Evolutionary conservation across 2,329 filamentous ascomycete genomes (phyloP).

Genomic region (Exophiala aquamarina): DNA sequence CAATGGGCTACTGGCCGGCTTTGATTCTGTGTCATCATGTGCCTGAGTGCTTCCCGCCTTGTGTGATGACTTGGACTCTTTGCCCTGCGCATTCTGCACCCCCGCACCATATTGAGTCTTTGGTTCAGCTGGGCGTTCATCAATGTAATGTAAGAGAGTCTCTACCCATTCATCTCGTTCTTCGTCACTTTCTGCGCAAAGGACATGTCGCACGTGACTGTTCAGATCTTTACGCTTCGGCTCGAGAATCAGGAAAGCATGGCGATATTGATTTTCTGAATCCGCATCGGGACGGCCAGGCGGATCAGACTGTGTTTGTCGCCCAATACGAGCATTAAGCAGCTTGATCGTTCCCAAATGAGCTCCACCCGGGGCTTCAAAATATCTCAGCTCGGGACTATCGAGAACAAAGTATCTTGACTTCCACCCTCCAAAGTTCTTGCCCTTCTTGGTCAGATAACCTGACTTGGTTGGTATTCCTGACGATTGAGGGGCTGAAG

Average conservation of each 20-base stretch:
- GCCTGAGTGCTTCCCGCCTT: background rate
- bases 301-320: conserved; percentile 55
- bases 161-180: conserved; percentile 96
- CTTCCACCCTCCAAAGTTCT: conserved; percentile 99
- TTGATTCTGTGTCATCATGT: conserved; percentile 15
- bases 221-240: conserved; percentile 94
- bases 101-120: conserved; percentile 39
- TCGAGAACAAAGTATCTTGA: conserved; percentile 72
- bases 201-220: conserved; percentile 84
- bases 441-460: conserved; percentile 93
- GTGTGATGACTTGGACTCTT: conserved; percentile 23
- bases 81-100: conserved; percentile 22
- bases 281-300: conserved; percentile 61
- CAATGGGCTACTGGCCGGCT: conserved; percentile 8
- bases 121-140: conserved; percentile 65
- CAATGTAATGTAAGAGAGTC: conserved; percentile 83
- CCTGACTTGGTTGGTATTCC: conserved; percentile 75
- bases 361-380: conserved; percentile 83
- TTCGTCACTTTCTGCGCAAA: conserved; percentile 90
- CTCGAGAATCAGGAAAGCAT: conserved; percentile 92
- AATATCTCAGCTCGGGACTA: conserved; percentile 78
- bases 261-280: conserved; percentile 88
- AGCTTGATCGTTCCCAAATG: conserved; percentile 94
- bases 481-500: conserved; percentile 53
- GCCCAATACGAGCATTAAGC: conserved; percentile 86